Base-by-base conservation (phyloP, 768 basidiomycete genomes). In the Panaeolus papilionaceus region DNA sequence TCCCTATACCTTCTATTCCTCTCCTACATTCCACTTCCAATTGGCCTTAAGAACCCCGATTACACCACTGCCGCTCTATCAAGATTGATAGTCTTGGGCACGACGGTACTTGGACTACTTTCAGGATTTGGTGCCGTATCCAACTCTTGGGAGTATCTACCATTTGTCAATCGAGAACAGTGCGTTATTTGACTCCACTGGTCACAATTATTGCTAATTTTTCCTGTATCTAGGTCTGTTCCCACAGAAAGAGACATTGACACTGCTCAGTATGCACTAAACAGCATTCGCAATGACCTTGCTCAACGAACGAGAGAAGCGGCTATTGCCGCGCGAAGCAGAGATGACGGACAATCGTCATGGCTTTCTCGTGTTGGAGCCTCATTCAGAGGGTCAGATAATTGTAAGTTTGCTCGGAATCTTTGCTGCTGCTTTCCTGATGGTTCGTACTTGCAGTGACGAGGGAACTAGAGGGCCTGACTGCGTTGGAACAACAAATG, bases 51-150 rank as follows among this genome's bases (percentile, higher is more conserved):
- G 9, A 73, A 78, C 6, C 74, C 80, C 49, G 82, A 85, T 64
- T 73, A 80, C 2, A 78, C 84, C 28, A 85, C 84, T 9, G 79
- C 87, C 0, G 81, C 85, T 0, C 79, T 89, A 1, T 80, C 90
- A 2, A 86, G 93, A 11, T 82, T 94, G 14, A 86, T 91, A 20
- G 90, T 94, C 20, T 77, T 95, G 23, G 94, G 94, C 2, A 94
- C 90, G 0, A 82, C 89, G 38, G 85, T 94, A 66, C 88, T 95
- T n/a, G 94, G 94, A 5, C 74, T 89, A 2, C 81, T 95, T 5
- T 93, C 93, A 0, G 94, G 94, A 0, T 91, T 93, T 68, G 93
- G 93, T 69, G 89, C 92, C 3, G 82, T 92, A 61, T 88, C 84
- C 69, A 89, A 86, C 58, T 85, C 88, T 0, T 92, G 92, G 91